These are phyloP conservation scores for Evansstolkia leycettana DNA, from an alignment of 495 filamentous ascomycete genomes.

Conservation along the genomic window DNA sequence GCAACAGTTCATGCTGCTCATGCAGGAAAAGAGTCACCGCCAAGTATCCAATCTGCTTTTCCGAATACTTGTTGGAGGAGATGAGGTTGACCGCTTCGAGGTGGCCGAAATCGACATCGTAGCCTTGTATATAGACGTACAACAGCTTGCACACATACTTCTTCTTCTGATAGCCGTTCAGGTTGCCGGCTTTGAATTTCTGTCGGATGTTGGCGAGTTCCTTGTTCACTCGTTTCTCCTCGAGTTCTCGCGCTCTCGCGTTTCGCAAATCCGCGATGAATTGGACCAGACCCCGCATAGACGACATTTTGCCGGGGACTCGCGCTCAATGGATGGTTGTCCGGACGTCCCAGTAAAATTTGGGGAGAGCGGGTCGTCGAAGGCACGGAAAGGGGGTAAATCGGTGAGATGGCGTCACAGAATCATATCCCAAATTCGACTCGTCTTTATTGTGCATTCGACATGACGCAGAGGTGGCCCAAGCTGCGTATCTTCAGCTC, in stretches of 20 bases:
- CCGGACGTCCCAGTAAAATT: too few species aligned
- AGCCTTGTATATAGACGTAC: conserved; percentile 98
- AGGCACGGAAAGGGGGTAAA: conserved; percentile 9
- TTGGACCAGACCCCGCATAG: conserved; percentile 85
- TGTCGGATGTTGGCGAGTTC: conserved; percentile 94
- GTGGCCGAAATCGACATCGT: conserved; percentile 98
- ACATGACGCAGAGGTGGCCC: conserved; percentile 8
- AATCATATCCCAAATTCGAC: conserved; percentile 17
- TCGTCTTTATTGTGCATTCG: conserved; percentile 4
- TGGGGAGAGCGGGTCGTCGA: conserved; percentile 4
- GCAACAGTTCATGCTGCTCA: conserved; percentile 90
- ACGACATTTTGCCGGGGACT: conserved; percentile 40
- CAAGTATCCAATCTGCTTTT: conserved; percentile 98
- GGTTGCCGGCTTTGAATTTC: conserved; percentile 61
- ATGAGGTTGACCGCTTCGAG: conserved; percentile 97
- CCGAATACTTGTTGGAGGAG: conserved; percentile 91
- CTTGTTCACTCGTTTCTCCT: conserved; percentile 99
- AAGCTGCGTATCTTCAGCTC: too few species aligned
- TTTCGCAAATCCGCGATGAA: conserved; percentile 98
- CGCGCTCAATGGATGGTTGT: too few species aligned
- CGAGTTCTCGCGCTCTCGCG: conserved; percentile 85
- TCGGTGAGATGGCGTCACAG: conserved; percentile 17
- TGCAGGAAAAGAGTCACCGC: conserved; percentile 96
- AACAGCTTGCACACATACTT: conserved; percentile 99
- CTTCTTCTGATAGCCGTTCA: conserved; percentile 97